A percentile compares a stretch with the other conserved stretches of the same genome.
These are phyloP conservation scores for Pyrrhoderma noxium DNA, from an alignment of 1,284 basidiomycete species.

Conservation along the genomic window DNA sequence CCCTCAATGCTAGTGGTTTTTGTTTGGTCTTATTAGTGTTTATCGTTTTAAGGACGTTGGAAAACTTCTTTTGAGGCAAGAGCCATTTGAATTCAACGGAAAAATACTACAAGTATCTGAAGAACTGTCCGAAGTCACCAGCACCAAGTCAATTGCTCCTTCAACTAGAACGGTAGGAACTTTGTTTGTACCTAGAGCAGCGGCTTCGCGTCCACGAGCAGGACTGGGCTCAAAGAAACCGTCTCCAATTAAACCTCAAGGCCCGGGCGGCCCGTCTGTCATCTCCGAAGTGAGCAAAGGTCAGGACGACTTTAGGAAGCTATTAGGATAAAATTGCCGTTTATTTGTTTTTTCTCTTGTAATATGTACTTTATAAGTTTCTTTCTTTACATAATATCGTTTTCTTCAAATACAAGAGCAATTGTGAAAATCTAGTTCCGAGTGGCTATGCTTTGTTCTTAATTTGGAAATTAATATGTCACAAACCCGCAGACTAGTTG, in stretches of 20 bases:
- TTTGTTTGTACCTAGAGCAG: conserved; percentile 58
- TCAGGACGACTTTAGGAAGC: conserved; percentile 77
- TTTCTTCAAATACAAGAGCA: no score
- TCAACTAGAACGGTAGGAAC: conserved; percentile 32
- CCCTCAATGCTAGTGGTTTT: not conserved
- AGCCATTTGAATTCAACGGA: conserved; percentile 63
- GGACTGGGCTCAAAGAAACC: conserved; percentile 45
- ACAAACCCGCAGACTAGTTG: not conserved
- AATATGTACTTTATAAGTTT: not conserved
- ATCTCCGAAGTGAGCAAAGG: conserved; percentile 36
- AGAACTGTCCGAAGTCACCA: conserved; percentile 34
- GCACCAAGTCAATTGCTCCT: conserved; percentile 27
- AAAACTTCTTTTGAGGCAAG: conserved; percentile 59
- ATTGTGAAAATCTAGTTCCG: no score
- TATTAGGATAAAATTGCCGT: conserved; percentile 37
- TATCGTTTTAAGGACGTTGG: conserved; percentile 61
- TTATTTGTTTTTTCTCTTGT: not conserved
- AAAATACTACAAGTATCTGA: conserved; percentile 49
- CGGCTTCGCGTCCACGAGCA: conserved; percentile 59
- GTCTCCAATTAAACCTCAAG: conserved; percentile 5
- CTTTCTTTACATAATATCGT: no score
- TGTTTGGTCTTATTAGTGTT: conserved; percentile 8
- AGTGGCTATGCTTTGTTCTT: no score
- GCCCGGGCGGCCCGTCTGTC: not conserved
- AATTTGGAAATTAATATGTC: no score